Evolutionary conservation across 2,329 filamentous ascomycete species (phyloP).

Genomic region (Pezizomycotina sp.): DNA sequence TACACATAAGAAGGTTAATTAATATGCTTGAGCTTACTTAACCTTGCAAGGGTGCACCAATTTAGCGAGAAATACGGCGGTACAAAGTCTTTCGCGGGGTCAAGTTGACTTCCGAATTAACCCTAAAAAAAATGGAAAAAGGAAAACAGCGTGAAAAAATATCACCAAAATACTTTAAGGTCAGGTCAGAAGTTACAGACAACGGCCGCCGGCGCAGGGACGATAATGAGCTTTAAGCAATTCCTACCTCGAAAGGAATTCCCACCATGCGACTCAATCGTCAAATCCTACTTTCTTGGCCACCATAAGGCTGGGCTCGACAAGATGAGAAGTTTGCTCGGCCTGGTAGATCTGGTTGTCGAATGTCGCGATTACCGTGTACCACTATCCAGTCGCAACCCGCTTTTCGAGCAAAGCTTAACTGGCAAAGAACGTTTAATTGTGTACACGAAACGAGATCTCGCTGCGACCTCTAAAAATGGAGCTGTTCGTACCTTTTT

Average conservation of each 20-base stretch:
- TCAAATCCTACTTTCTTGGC: constrained; percentile 83
- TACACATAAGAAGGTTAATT: too few species aligned
- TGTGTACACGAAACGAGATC: constrained; percentile 80
- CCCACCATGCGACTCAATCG: constrained; percentile 55
- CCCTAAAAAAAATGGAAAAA: too few species aligned
- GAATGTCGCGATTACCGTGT: constrained; percentile 91
- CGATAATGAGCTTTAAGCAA: constrained; percentile 22
- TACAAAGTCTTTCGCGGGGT: too few species aligned
- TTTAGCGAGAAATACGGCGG: too few species aligned
- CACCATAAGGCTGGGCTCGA: constrained; percentile 71
- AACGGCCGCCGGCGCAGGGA: too few species aligned
- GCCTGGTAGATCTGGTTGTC: constrained; percentile 69
- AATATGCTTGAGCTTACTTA: too few species aligned
- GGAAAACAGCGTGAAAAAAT: too few species aligned
- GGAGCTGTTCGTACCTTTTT: constrained; percentile 29
- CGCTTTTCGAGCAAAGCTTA: constrained; percentile 64
- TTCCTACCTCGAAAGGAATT: constrained; percentile 65
- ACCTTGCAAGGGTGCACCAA: too few species aligned
- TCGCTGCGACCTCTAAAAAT: constrained; percentile 35
- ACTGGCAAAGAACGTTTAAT: constrained; percentile 58
- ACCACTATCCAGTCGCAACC: constrained; percentile 77
- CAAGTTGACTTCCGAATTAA: too few species aligned
- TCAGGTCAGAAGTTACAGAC: too few species aligned
- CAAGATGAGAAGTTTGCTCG: constrained; percentile 67
- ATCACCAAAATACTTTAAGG: too few species aligned